Evolutionary conservation across 352 stramenopile species (phyloP), one percentile per base, ranked within the genome.

Genomic region (Thalassiosira mediterranea): DNA sequence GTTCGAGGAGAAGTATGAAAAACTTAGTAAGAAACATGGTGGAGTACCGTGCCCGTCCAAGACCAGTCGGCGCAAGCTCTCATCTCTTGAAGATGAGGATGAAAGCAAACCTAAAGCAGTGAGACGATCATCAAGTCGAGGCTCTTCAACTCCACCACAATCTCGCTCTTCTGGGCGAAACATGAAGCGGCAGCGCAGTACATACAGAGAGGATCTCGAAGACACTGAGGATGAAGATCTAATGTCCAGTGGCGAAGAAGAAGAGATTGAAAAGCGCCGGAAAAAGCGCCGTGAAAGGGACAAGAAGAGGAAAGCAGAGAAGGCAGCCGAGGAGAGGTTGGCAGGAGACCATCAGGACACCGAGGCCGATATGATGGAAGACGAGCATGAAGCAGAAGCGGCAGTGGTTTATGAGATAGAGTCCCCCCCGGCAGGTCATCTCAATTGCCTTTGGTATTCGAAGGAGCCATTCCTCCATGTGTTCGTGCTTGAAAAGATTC

Each of bases 1-100:
- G 60, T 96, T 93, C 71, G 89, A 95, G 69, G 84, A 93, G n/a
- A 90, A 91, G 54, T 92, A 87, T 51, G 25, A 40, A 5, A 93
- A 91, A 60, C 47, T 90, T 52, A 58, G 65, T 32, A 57, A 65
- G 2, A 46, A 82, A 46, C 52, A 71, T 31, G 82, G 79, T 2
- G 61, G 57, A 15, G 21, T 8, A 5, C 13, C 32, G 11, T 46
- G 25, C 4, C 53, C 28, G 31, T 57, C 48, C 11, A 57, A 32
- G 25, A 56, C 28, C 7, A 7, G 13, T 42, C 34, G 34, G 7
- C 7, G 34, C 34, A 42, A 7, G 7, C 13, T 13, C 34, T 42
- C 34, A 13, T 7, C 34, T 13, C 7, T 13, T 13, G 34, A 42
- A 7, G 58, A 70, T 26, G 47, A 76, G 32, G n/a, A 56, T 19